Percentiles rank a stretch among this genome's conserved stretches.
phyloP scores from a whole-genome alignment of 2,329 filamentous ascomycete genomes.

The Trichophyton schoenleinii region DNA sequence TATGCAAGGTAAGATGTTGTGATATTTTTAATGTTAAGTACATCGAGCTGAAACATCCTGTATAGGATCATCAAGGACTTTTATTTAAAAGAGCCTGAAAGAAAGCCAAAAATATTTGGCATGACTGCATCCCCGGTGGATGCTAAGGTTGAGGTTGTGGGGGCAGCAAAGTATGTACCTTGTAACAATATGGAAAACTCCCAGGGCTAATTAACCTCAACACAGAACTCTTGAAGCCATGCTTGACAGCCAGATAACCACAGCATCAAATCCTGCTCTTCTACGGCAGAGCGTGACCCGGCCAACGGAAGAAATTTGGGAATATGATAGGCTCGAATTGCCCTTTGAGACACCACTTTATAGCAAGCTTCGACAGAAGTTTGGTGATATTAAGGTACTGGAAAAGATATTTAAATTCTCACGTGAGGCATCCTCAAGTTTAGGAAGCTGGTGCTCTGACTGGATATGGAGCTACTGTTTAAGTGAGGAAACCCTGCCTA shows the following conservation, averaged over 20 bases:
- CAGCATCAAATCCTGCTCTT: constrained; percentile 50
- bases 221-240: constrained; percentile 56
- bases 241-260: constrained; percentile 72
- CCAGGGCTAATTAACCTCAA: constrained; percentile 5
- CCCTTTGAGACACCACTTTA: constrained; percentile 55
- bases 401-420: constrained; percentile 48
- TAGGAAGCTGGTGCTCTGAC: constrained; percentile 80
- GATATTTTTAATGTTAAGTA: neutral
- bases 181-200: neutral
- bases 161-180: constrained; percentile 45
- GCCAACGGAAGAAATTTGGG: constrained; percentile 47
- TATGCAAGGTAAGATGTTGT: constrained; percentile 52
- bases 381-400: constrained; percentile 42
- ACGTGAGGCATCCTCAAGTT: constrained; percentile 46
- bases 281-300: constrained; percentile 47
- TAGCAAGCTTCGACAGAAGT: constrained; percentile 41
- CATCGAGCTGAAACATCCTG: neutral
- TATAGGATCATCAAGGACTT: constrained; percentile 70
- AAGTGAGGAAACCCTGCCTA: constrained; percentile 48
- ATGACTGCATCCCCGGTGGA: constrained; percentile 97
- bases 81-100: constrained; percentile 45
- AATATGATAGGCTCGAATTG: constrained; percentile 41
- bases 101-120: constrained; percentile 68
- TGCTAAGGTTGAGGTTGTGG: constrained; percentile 57
- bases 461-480: constrained; percentile 63